Evolutionary conservation across 1,284 basidiomycete species (phyloP).

Genomic region (Stygiomarasmius scandens): DNA sequence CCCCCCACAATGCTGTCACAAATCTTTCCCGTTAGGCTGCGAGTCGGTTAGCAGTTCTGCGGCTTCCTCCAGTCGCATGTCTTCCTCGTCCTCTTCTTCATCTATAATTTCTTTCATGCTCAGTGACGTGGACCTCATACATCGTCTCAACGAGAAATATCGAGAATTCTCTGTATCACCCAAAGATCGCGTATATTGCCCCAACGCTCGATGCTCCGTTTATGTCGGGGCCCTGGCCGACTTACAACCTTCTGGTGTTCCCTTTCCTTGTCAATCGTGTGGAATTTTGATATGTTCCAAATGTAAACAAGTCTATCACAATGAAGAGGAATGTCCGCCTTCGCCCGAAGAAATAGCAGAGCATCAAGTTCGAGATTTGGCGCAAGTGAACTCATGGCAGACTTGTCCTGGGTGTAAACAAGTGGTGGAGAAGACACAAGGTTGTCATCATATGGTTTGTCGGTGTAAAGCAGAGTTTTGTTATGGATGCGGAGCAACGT

Average conservation of each 20-base stretch:
- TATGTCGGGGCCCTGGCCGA: constrained; percentile 38
- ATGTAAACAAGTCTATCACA: background rate
- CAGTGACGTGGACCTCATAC: constrained; percentile 19
- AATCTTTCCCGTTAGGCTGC: background rate
- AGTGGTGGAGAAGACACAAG: constrained; percentile 23
- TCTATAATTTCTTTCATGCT: constrained; percentile 27
- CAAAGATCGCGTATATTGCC: constrained; percentile 43
- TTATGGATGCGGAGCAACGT: constrained; percentile 21
- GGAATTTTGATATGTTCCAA: background rate
- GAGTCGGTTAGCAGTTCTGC: background rate
- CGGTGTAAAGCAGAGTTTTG: constrained; percentile 25
- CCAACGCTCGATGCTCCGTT: constrained; percentile 36
- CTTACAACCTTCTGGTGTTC: too few species aligned
- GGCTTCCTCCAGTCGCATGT: background rate
- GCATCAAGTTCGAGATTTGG: constrained; percentile 15
- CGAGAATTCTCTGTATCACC: constrained; percentile 37
- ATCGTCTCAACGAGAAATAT: constrained; percentile 32
- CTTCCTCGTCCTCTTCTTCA: constrained; percentile 26
- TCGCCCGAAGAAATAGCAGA: constrained; percentile 6
- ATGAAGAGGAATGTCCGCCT: constrained; percentile 14
- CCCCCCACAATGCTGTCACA: constrained; percentile 44
- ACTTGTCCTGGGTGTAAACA: constrained; percentile 23
- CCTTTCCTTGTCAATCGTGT: background rate
- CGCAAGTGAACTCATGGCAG: constrained; percentile 23
- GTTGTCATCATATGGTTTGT: constrained; percentile 27